Evolutionary conservation across 2,329 filamentous ascomycete species (phyloP).

Genomic region (Paraphaeosphaeria sporulosa): DNA sequence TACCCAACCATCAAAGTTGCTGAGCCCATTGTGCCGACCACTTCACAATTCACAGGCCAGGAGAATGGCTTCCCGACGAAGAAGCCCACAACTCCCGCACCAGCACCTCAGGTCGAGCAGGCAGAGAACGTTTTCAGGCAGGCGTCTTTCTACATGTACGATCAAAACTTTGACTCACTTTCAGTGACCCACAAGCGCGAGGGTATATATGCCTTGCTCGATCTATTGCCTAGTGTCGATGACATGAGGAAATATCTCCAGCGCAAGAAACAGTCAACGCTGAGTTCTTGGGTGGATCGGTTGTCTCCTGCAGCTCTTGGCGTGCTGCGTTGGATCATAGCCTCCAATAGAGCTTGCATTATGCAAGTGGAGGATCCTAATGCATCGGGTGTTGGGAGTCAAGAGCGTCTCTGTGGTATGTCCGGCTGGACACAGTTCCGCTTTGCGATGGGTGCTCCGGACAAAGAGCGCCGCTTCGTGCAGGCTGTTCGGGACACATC

Average conservation of each 20-base stretch:
- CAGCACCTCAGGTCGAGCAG: background rate
- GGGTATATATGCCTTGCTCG: slow-evolving; percentile 61
- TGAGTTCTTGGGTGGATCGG: slow-evolving; percentile 62
- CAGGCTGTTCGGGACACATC: slow-evolving; percentile 63
- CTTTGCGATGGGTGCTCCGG: slow-evolving; percentile 88
- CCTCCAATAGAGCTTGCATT: slow-evolving; percentile 88
- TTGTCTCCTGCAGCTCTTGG: slow-evolving; percentile 72
- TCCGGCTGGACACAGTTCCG: slow-evolving; percentile 79
- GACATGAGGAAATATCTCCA: slow-evolving; percentile 63
- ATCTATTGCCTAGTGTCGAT: slow-evolving; percentile 67
- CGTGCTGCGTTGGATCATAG: slow-evolving; percentile 85
- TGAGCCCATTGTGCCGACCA: slow-evolving; percentile 30
- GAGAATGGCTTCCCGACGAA: background rate
- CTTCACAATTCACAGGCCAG: background rate
- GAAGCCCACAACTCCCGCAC: background rate
- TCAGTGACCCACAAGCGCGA: slow-evolving; percentile 54
- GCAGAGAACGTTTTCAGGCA: slow-evolving; percentile 33
- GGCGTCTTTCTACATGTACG: slow-evolving; percentile 56
- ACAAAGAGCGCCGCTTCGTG: slow-evolving; percentile 81
- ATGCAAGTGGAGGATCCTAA: slow-evolving; percentile 69
- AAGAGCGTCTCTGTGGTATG: slow-evolving; percentile 69
- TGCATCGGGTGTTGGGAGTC: slow-evolving; percentile 42
- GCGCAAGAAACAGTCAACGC: slow-evolving; percentile 46
- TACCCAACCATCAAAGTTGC: slow-evolving; percentile 53
- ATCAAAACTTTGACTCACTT: slow-evolving; percentile 66